These are phyloP conservation scores for Termitomyces titanicus DNA, from an alignment of 768 basidiomycete species.

Conservation along the genomic window DNA sequence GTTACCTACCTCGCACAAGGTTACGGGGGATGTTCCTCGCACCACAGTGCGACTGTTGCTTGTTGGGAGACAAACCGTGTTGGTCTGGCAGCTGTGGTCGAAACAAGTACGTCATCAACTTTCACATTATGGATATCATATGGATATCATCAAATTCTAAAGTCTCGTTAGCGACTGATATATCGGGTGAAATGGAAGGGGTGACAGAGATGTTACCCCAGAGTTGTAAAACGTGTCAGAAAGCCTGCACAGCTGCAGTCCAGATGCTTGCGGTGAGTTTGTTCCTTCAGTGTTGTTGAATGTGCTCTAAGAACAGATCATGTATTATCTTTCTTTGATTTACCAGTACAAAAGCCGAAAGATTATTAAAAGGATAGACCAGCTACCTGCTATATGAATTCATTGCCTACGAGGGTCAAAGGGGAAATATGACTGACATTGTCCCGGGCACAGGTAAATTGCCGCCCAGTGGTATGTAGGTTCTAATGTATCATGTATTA, in stretches of 20 bases:
- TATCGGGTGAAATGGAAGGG: conserved; percentile 64
- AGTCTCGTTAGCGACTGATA: conserved; percentile 49
- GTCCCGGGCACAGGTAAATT: neutral
- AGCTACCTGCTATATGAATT: conserved; percentile 27
- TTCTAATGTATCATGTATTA: conserved; percentile 53
- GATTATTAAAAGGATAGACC: conserved; percentile 48
- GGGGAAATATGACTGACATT: neutral
- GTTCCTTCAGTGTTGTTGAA: neutral
- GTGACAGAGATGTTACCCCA: conserved; percentile 39
- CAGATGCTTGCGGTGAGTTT: conserved; percentile 64
- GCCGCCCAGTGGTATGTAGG: neutral
- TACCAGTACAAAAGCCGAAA: conserved; percentile 61
- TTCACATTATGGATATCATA: too few relatives aligned
- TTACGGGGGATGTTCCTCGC: conserved; percentile 58
- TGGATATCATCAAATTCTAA: too few relatives aligned
- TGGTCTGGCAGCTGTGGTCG: conserved; percentile 41
- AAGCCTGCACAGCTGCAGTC: conserved; percentile 60
- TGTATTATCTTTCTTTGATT: conserved; percentile 8
- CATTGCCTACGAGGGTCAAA: neutral
- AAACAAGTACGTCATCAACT: conserved; percentile 43
- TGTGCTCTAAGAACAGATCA: conserved; percentile 1
- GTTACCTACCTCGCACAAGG: conserved; percentile 23
- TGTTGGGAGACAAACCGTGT: conserved; percentile 52
- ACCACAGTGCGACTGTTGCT: conserved; percentile 38
- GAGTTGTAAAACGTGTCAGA: conserved; percentile 50